These are phyloP conservation scores for Gracilariopsis chorda DNA, from an alignment of 23 red algal genomes.

Conservation along the genomic window DNA sequence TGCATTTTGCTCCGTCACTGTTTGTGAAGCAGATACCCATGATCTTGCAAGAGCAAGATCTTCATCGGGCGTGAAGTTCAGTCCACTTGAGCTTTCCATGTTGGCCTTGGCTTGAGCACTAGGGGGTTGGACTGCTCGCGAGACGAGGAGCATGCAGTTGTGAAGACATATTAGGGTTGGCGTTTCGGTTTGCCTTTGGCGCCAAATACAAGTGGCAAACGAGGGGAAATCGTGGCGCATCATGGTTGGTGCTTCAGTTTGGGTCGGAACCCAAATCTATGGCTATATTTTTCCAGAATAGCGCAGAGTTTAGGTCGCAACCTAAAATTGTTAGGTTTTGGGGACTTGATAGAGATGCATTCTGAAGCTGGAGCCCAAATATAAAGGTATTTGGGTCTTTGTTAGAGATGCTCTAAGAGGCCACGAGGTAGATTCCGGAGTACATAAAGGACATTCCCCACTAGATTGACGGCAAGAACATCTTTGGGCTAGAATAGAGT, in stretches of 20 bases:
- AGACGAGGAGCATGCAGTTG: too few relatives aligned
- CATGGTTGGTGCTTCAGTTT: neutral
- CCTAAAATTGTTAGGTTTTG: neutral
- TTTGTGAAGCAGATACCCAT: neutral
- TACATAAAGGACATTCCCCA: too few relatives aligned
- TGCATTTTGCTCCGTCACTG: too few relatives aligned
- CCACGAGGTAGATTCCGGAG: too few relatives aligned
- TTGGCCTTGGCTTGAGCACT: too few relatives aligned
- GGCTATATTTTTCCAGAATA: neutral
- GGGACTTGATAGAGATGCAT: neutral
- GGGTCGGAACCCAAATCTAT: neutral
- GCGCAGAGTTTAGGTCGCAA: neutral
- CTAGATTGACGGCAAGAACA: too few relatives aligned
- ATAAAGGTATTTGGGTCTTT: neutral
- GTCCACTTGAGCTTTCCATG: neutral
- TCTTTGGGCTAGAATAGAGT: too few relatives aligned
- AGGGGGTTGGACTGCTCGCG: too few relatives aligned
- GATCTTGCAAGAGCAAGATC: neutral
- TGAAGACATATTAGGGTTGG: neutral
- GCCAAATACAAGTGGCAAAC: neutral
- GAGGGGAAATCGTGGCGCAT: neutral
- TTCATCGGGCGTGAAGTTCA: neutral
- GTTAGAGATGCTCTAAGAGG: neutral
- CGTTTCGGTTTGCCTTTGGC: neutral
- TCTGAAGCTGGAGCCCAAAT: neutral